Percentiles rank a stretch among this genome's conserved stretches.
phyloP scores from a whole-genome alignment of 208 protist species.

The Trypanosoma platydactyli region DNA sequence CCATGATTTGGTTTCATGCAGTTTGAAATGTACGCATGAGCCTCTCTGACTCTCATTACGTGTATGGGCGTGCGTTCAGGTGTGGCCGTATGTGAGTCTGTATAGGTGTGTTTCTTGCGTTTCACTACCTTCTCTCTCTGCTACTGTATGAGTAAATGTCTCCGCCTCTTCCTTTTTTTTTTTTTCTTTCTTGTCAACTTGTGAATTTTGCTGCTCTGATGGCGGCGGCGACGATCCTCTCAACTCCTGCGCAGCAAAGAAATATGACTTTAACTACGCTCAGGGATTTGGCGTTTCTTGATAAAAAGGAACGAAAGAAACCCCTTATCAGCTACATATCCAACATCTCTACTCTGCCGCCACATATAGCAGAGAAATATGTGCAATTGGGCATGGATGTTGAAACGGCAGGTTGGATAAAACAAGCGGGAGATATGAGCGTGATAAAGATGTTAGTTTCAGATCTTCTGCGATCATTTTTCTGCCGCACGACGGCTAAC shows the following conservation, averaged over 20 bases:
- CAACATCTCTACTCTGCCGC: slow-evolving; percentile 36
- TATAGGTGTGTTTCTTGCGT: no score
- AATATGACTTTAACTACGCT: slow-evolving; percentile 1
- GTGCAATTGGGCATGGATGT: slow-evolving; percentile 43
- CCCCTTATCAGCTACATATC: slow-evolving; percentile 52
- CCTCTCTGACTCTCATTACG: slow-evolving; percentile 5
- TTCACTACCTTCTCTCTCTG: no score
- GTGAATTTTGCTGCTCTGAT: not conserved
- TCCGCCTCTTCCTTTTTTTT: slow-evolving; percentile 16
- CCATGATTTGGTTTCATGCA: not conserved
- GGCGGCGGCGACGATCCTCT: no score
- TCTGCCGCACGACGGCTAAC: slow-evolving; percentile 81
- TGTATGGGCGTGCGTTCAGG: no score
- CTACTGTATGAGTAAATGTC: no score
- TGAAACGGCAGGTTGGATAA: slow-evolving; percentile 59
- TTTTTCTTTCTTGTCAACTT: slow-evolving; percentile 10
- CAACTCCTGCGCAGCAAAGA: not conserved
- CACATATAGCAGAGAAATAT: slow-evolving; percentile 38
- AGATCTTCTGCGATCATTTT: slow-evolving; percentile 41
- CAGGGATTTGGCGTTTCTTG: slow-evolving; percentile 37
- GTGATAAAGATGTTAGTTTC: slow-evolving; percentile 41
- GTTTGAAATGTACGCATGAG: not conserved
- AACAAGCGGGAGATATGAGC: slow-evolving; percentile 34
- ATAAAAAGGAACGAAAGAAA: slow-evolving; percentile 35
- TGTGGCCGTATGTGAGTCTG: no score